Percentiles rank a stretch among this genome's conserved stretches.
Evolutionary conservation across 306 rosid genomes (phyloP).

Genomic region (Cicer chorassanicum): DNA sequence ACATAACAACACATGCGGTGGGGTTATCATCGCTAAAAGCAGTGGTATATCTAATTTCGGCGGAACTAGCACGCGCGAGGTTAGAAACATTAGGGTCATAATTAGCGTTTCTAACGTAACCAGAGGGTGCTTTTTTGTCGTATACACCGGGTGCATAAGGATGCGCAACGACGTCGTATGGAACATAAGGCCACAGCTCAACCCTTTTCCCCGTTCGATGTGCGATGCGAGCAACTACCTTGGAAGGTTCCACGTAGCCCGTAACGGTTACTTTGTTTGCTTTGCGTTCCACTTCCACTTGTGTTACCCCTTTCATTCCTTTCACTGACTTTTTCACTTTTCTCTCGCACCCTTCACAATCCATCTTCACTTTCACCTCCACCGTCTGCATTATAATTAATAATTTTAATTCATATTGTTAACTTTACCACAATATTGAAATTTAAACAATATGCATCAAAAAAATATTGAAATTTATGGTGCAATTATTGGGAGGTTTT

Average conservation of each 20-base stretch:
- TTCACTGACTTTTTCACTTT: constrained; percentile 68
- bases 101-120: constrained; percentile 64
- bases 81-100: constrained; percentile 48
- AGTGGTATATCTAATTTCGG: constrained; percentile 80
- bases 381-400: constrained; percentile 54
- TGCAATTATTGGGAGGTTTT: too few species aligned
- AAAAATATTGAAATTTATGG: too few species aligned
- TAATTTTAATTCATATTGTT: too few species aligned
- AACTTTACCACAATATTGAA: too few species aligned
- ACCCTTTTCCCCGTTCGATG: constrained; percentile 86
- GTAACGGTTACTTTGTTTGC: constrained; percentile 71
- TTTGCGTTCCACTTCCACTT: constrained; percentile 70
- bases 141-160: constrained; percentile 77
- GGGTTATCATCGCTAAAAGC: constrained; percentile 91
- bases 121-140: constrained; percentile 80
- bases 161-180: constrained; percentile 77
- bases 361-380: constrained; percentile 84
- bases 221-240: constrained; percentile 67
- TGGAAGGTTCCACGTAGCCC: constrained; percentile 70
- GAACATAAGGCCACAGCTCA: constrained; percentile 89
- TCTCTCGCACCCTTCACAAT: constrained; percentile 91
- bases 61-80: constrained; percentile 81
- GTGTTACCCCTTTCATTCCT: constrained; percentile 82
- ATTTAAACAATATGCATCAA: too few species aligned
- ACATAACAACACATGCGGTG: constrained; percentile 71